phyloP scores from a whole-genome alignment of 192 early-diverging fungal genomes.

The Geranomyces michiganensis region DNA sequence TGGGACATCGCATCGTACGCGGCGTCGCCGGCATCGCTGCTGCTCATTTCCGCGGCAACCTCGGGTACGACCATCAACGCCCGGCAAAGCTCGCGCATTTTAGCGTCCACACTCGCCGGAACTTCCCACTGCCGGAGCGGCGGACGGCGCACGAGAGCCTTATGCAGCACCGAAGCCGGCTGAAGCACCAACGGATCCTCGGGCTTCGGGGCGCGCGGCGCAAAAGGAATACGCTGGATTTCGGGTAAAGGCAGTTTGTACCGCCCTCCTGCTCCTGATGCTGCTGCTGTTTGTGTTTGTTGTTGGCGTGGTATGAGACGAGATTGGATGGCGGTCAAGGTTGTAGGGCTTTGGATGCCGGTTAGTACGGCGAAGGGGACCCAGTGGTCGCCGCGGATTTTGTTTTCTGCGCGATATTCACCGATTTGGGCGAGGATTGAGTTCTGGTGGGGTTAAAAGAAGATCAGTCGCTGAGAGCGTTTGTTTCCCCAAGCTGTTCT shows the following conservation, averaged over 20 bases:
- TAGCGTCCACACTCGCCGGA: slow-evolving; percentile 37
- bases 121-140: slow-evolving; percentile 34
- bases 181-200: slow-evolving; percentile 9
- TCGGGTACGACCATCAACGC: slow-evolving; percentile 13
- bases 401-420: slow-evolving; percentile 39
- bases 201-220: neutral
- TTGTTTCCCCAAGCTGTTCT: slow-evolving; percentile 1
- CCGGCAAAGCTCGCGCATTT: slow-evolving; percentile 35
- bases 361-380: slow-evolving; percentile 55
- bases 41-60: slow-evolving; percentile 7
- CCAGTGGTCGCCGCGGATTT: slow-evolving; percentile 54
- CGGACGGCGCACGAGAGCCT: slow-evolving; percentile 3
- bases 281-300: neutral
- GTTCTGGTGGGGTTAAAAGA: slow-evolving; percentile 11
- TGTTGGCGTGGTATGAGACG: slow-evolving; percentile 10
- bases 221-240: slow-evolving; percentile 10
- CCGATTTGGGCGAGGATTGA: slow-evolving; percentile 46
- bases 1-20: neutral
- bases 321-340: neutral
- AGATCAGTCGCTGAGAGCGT: neutral
- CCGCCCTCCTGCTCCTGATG: too few relatives aligned
- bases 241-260: slow-evolving; percentile 34
- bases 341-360: slow-evolving; percentile 17
- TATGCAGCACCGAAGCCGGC: neutral
- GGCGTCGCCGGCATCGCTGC: too few relatives aligned